A percentile compares a stretch with the other conserved stretches of the same genome.
Conservation (phyloP, 73 alveolate species). For the Effrenium voratum region DNA sequence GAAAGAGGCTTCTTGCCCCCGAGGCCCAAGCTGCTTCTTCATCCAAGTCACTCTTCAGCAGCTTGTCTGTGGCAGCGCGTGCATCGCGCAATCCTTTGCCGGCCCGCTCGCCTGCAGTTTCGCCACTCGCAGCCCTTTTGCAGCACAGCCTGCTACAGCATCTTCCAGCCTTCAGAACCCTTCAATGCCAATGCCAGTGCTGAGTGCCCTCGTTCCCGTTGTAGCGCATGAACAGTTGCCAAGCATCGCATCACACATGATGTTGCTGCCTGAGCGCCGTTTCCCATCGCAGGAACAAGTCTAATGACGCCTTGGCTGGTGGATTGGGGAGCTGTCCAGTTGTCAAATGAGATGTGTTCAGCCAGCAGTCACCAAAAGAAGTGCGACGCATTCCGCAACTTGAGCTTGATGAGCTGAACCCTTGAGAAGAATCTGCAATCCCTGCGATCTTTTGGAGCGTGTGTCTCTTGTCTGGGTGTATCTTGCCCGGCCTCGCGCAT, state of each 20-base stretch:
- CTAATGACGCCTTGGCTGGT: no score
- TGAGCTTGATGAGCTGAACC: no score
- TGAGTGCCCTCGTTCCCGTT: constrained; percentile 71
- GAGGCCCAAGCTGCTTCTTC: no score
- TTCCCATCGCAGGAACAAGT: no score
- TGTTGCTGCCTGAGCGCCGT: constrained; percentile 55
- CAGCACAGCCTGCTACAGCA: not conserved
- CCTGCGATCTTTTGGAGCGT: no score
- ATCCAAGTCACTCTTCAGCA: not conserved
- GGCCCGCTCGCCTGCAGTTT: constrained; percentile 2
- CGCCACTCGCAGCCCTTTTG: not conserved
- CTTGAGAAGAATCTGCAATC: no score
- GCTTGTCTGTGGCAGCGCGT: constrained; percentile 4
- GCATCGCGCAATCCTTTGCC: constrained; percentile 41
- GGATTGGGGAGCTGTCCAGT: no score
- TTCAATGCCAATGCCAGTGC: constrained; percentile 63
- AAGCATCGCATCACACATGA: constrained; percentile 85
- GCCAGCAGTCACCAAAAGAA: no score
- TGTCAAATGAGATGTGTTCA: no score
- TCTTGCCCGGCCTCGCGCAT: constrained; percentile 43
- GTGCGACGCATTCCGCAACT: no score
- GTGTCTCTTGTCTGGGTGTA: no score
- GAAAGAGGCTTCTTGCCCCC: no score
- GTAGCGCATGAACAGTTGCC: constrained; percentile 74
- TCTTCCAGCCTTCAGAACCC: not conserved